These are phyloP conservation scores for Fusarium neocosmosporiellum DNA, from an alignment of 2,329 filamentous ascomycete genomes.

Conservation along the genomic window DNA sequence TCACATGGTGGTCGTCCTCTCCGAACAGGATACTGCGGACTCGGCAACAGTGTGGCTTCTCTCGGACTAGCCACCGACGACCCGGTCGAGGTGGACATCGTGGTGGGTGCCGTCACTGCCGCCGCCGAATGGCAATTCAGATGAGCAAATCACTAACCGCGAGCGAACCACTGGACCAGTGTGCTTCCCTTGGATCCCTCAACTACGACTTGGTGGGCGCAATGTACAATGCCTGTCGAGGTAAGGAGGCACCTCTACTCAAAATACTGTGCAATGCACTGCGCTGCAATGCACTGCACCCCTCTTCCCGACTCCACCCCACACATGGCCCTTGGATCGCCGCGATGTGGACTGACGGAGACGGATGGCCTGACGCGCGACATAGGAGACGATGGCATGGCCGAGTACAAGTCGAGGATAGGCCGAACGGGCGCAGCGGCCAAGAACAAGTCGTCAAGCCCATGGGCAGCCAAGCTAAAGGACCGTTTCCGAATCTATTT, in stretches of 20 bases:
- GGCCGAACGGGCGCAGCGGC: slow-evolving; percentile 42
- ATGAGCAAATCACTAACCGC: slow-evolving; percentile 31
- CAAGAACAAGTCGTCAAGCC: slow-evolving; percentile 36
- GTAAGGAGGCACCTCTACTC: slow-evolving; percentile 46
- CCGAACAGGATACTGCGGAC: slow-evolving; percentile 74
- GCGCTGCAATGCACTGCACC: slow-evolving; percentile 2
- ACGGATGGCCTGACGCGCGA: slow-evolving; percentile 16
- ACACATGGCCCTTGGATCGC: slow-evolving; percentile 18
- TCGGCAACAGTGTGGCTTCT: slow-evolving; percentile 73
- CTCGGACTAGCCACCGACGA: slow-evolving; percentile 69
- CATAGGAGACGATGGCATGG: slow-evolving; percentile 54
- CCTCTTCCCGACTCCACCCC: slow-evolving; percentile 14
- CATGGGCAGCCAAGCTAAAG: slow-evolving; percentile 45
- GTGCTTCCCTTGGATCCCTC: slow-evolving; percentile 84
- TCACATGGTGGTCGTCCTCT: slow-evolving; percentile 24
- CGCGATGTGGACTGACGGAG: slow-evolving; percentile 28
- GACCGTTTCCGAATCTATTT: slow-evolving; percentile 81
- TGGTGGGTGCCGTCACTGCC: slow-evolving; percentile 60
- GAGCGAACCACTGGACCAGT: slow-evolving; percentile 54
- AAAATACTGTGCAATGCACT: slow-evolving; percentile 24
- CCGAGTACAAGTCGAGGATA: slow-evolving; percentile 56
- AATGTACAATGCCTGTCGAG: slow-evolving; percentile 67
- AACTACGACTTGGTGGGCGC: slow-evolving; percentile 73
- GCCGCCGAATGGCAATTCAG: slow-evolving; percentile 17
- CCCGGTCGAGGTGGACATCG: slow-evolving; percentile 76